These are phyloP conservation scores for Boeremia lycopersici DNA, from an alignment of 2,329 filamentous ascomycete genomes.

Conservation along the genomic window DNA sequence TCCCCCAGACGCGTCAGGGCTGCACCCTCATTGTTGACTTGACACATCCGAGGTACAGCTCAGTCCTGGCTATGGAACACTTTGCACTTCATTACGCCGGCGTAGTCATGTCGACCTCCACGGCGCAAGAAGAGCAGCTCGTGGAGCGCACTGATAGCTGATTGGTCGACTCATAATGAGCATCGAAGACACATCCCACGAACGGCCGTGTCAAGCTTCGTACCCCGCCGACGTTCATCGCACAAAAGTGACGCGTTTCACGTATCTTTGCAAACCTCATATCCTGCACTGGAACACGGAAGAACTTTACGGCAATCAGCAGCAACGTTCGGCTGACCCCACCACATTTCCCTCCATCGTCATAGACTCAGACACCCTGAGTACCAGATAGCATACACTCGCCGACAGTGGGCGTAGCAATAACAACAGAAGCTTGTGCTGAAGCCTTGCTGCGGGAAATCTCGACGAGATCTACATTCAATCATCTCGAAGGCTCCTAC, in stretches of 20 bases:
- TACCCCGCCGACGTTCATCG: slow-evolving; percentile 13
- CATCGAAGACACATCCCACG: slow-evolving; percentile 27
- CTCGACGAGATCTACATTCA: background rate
- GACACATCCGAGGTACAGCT: slow-evolving; percentile 16
- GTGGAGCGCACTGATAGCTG: slow-evolving; percentile 27
- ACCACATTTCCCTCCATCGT: slow-evolving; percentile 35
- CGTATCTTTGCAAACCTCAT: slow-evolving; percentile 5
- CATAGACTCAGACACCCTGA: slow-evolving; percentile 26
- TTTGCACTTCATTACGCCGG: slow-evolving; percentile 20
- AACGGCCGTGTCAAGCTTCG: slow-evolving; percentile 20
- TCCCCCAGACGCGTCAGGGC: slow-evolving; percentile 3
- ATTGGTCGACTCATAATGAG: slow-evolving; percentile 33
- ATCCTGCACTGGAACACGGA: too few relatives aligned
- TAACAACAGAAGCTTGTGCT: background rate
- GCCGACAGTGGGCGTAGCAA: slow-evolving; percentile 14
- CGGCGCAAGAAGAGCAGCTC: slow-evolving; percentile 28
- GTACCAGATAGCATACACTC: slow-evolving; percentile 25
- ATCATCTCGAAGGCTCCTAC: background rate
- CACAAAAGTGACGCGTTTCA: slow-evolving; percentile 19
- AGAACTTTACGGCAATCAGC: slow-evolving; percentile 17
- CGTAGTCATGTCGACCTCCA: slow-evolving; percentile 29
- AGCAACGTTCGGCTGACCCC: slow-evolving; percentile 23
- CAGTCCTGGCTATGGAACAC: slow-evolving; percentile 7
- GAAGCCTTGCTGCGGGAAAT: background rate
- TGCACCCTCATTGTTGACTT: background rate